Percentiles rank a stretch among this genome's conserved stretches.
phyloP scores from a whole-genome alignment of 139 green algal genomes.

The Chlorella sp. region DNA sequence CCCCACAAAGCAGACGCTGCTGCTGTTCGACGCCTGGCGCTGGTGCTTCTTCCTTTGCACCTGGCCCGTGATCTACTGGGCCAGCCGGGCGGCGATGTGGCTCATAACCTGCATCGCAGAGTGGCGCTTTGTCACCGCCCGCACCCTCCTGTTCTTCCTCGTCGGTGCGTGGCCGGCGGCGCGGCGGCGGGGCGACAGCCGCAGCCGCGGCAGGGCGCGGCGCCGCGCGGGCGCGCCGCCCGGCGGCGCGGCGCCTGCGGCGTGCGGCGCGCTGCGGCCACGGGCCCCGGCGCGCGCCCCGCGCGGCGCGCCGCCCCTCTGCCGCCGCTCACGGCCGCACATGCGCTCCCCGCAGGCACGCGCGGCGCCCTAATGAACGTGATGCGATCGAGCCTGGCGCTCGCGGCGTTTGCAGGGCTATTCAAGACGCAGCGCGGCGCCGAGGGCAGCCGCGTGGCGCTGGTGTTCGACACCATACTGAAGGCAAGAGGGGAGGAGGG shows the following conservation, averaged over 20 bases:
- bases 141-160: slow-evolving; percentile 18
- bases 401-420: slow-evolving; percentile 18
- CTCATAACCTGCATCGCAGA: slow-evolving; percentile 1
- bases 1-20: slow-evolving; percentile 22
- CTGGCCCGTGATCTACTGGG: slow-evolving; percentile 24
- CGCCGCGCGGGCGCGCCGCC: neutral
- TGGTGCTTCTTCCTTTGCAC: slow-evolving; percentile 29
- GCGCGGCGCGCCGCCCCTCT: no score
- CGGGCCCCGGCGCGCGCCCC: no score
- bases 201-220: neutral
- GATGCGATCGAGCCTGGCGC: slow-evolving; percentile 14
- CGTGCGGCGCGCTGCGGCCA: no score
- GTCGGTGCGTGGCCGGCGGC: neutral
- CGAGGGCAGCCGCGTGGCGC: no score
- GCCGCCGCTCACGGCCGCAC: no score
- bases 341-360: no score
- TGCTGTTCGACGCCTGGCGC: neutral
- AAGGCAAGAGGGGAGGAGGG: no score
- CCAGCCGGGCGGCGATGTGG: slow-evolving; percentile 1
- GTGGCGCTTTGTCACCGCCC: slow-evolving; percentile 4
- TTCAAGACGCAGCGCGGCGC: no score
- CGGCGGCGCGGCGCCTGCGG: neutral
- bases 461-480: no score
- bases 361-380: slow-evolving; percentile 11
- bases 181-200: neutral